Conservation (phyloP, 805 yeast genomes). For the Kregervanrija pseudodelftensis region DNA sequence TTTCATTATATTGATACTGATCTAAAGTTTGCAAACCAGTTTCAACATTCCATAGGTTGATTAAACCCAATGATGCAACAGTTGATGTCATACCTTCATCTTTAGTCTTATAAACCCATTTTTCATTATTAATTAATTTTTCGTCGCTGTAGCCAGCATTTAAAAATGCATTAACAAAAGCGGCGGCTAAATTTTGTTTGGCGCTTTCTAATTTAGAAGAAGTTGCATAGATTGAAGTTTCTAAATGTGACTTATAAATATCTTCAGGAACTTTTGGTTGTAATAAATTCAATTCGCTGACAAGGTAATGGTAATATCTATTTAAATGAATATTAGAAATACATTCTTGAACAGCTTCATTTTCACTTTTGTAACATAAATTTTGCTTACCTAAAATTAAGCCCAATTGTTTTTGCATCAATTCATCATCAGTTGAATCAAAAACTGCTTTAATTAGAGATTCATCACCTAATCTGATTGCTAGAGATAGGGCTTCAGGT, state of each 20-base stretch:
- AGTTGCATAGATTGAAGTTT: constrained; percentile 49
- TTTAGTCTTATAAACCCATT: constrained; percentile 87
- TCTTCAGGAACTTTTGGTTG: constrained; percentile 95
- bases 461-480: constrained; percentile 83
- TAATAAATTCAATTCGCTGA: constrained; percentile 78
- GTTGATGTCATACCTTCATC: constrained; percentile 88
- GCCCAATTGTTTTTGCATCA: constrained; percentile 83
- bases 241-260: constrained; percentile 85
- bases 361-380: constrained; percentile 64
- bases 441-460: constrained; percentile 72
- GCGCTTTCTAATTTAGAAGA: constrained; percentile 74
- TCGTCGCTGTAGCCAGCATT: constrained; percentile 90
- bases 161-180: constrained; percentile 88
- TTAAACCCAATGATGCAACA: constrained; percentile 84
- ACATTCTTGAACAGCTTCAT: constrained; percentile 73
- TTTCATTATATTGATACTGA: constrained; percentile 78
- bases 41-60: constrained; percentile 84
- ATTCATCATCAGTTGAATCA: constrained; percentile 65
- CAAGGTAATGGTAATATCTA: constrained; percentile 73
- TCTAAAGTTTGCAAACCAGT: constrained; percentile 89
- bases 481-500: constrained; percentile 85
- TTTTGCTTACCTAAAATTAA: constrained; percentile 84
- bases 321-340: constrained; percentile 73
- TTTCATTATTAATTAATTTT: constrained; percentile 64
- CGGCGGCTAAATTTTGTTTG: constrained; percentile 87